phyloP scores from a whole-genome alignment of 129 eudicot species.

The Flaveria brownii region DNA sequence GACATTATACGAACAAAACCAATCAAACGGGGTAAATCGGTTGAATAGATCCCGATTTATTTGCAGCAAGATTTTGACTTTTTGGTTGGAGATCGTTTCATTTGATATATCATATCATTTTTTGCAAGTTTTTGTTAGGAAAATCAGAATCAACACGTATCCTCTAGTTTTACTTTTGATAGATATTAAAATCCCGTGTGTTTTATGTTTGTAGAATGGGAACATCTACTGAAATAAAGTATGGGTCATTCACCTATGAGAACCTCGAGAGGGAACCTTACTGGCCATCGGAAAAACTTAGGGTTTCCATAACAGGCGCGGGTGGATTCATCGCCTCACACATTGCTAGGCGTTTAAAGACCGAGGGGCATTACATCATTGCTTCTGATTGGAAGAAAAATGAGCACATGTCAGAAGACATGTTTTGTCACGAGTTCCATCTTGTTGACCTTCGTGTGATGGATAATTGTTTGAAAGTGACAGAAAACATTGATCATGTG shows the following conservation, averaged over 20 bases:
- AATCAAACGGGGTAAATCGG: not conserved
- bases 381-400: constrained; percentile 99
- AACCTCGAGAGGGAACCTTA: constrained; percentile 92
- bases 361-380: constrained; percentile 94
- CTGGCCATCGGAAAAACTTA: constrained; percentile 95
- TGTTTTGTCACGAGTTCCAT: constrained; percentile 97
- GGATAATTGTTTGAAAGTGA: constrained; percentile 97
- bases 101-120: no score
- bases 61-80: no score
- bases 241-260: constrained; percentile 86
- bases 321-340: constrained; percentile 99
- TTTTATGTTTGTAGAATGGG: constrained; percentile 67
- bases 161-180: not conserved
- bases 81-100: no score
- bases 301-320: constrained; percentile 90
- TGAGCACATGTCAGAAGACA: constrained; percentile 98
- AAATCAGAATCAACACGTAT: not conserved
- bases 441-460: constrained; percentile 97
- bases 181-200: not conserved
- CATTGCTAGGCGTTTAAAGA: constrained; percentile 95
- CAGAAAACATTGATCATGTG: constrained; percentile 86
- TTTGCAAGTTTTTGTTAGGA: not conserved
- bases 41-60: no score
- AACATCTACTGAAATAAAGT: constrained; percentile 49
- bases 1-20: constrained; percentile 7